phyloP scores from a whole-genome alignment of 2,329 filamentous ascomycete species.

The Berkeleyomyces basicola region DNA sequence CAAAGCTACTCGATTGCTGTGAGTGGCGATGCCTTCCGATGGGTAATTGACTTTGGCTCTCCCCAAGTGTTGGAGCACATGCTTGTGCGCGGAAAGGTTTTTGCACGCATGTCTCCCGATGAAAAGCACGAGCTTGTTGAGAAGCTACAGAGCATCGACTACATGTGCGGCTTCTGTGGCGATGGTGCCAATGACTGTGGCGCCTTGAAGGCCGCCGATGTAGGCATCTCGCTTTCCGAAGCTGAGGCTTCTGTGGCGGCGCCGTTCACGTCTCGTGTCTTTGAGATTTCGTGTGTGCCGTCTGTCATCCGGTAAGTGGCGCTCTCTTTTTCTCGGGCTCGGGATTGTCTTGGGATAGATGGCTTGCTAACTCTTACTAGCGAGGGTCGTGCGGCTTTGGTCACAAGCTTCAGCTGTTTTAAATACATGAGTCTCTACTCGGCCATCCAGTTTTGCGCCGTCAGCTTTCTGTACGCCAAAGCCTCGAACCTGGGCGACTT shows the following conservation, averaged over 20 bases:
- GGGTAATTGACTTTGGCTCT: slow-evolving; percentile 82
- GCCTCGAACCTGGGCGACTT: slow-evolving; percentile 94
- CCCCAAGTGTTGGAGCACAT: slow-evolving; percentile 70
- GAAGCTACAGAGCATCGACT: slow-evolving; percentile 90
- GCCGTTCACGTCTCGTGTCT: slow-evolving; percentile 86
- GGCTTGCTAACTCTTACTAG: not conserved
- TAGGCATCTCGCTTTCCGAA: slow-evolving; percentile 91
- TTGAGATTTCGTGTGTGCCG: slow-evolving; percentile 91
- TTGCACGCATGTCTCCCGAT: slow-evolving; percentile 95
- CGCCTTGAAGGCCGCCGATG: slow-evolving; percentile 89
- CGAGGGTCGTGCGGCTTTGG: slow-evolving; percentile 81
- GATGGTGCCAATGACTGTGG: slow-evolving; percentile 97
- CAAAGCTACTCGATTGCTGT: slow-evolving; percentile 79
- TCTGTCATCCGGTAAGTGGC: slow-evolving; percentile 54
- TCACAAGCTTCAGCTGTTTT: slow-evolving; percentile 99
- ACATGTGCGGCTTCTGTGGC: slow-evolving; percentile 89
- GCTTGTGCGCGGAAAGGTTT: slow-evolving; percentile 82
- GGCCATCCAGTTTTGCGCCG: slow-evolving; percentile 95
- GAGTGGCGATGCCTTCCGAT: slow-evolving; percentile 86
- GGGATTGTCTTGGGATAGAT: no score
- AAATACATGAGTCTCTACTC: slow-evolving; percentile 99
- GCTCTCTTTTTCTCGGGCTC: no score
- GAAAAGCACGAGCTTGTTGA: slow-evolving; percentile 97
- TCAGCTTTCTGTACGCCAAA: slow-evolving; percentile 88
- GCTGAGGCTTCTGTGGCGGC: slow-evolving; percentile 97